phyloP scores from a whole-genome alignment of 768 basidiomycete species.

The Panus rudis region DNA sequence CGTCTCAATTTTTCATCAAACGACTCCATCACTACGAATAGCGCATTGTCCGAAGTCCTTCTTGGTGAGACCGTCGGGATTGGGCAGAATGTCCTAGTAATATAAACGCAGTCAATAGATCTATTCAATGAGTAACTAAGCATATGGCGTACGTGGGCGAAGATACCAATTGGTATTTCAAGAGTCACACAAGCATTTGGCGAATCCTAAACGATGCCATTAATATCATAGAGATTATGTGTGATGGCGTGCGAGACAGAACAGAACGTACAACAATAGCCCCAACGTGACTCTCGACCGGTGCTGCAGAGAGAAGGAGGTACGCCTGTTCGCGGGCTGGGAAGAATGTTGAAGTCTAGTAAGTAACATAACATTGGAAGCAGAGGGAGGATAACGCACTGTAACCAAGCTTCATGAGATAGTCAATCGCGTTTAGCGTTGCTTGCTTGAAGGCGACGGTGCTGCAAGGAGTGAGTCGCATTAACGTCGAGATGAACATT shows the following conservation, averaged over 20 bases:
- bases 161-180: constrained; percentile 70
- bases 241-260: neutral
- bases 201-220: constrained; percentile 41
- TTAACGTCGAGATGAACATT: neutral
- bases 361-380: neutral
- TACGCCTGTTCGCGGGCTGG: constrained; percentile 77
- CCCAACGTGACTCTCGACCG: constrained; percentile 64
- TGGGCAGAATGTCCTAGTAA: constrained; percentile 58
- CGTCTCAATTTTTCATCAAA: constrained; percentile 23
- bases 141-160: constrained; percentile 51
- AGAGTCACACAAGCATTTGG: constrained; percentile 76
- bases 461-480: constrained; percentile 28
- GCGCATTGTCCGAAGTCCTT: constrained; percentile 59
- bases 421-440: constrained; percentile 67
- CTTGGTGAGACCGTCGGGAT: constrained; percentile 53
- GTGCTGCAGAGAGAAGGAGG: constrained; percentile 61
- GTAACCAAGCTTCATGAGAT: constrained; percentile 70
- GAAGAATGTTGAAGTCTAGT: neutral
- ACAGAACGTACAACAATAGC: constrained; percentile 53
- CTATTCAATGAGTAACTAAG: neutral
- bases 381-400: constrained; percentile 36
- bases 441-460: constrained; percentile 79
- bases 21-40: constrained; percentile 53
- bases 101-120: neutral
- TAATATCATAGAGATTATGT: neutral